phyloP scores from a whole-genome alignment of 1,284 basidiomycete genomes.

The Malassezia caprae region DNA sequence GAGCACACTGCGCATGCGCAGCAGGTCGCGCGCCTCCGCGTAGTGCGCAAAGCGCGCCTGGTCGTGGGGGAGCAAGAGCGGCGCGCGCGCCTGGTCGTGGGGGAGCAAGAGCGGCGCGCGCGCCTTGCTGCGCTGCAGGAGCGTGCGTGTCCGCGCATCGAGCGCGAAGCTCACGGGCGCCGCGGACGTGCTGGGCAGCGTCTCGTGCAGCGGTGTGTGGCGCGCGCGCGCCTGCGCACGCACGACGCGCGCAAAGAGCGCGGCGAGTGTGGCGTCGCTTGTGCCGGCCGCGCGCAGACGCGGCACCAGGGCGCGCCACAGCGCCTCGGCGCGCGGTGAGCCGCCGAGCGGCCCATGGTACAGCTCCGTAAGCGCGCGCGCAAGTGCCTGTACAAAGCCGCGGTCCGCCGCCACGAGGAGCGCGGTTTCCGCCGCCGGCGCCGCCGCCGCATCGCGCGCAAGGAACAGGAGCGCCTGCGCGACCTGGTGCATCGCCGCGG shows the following conservation, averaged over 20 bases:
- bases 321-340: neutral
- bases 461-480: constrained; percentile 1
- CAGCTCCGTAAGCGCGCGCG: constrained; percentile 1
- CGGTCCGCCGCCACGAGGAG: constrained; percentile 1
- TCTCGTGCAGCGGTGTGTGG: neutral
- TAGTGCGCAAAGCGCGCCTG: neutral
- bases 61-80: neutral
- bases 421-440: neutral
- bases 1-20: constrained; percentile 5
- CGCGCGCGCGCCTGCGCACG: neutral
- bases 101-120: neutral
- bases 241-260: neutral
- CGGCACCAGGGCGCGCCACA: neutral
- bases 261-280: neutral
- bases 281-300: neutral
- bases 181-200: neutral
- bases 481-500: neutral
- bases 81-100: neutral
- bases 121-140: neutral
- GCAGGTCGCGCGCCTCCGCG: neutral
- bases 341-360: constrained; percentile 8
- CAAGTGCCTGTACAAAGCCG: neutral
- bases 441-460: neutral
- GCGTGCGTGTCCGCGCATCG: neutral
- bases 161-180: neutral